phyloP scores from a whole-genome alignment of 1,139 yeast genomes.

The Diutina sp. region DNA sequence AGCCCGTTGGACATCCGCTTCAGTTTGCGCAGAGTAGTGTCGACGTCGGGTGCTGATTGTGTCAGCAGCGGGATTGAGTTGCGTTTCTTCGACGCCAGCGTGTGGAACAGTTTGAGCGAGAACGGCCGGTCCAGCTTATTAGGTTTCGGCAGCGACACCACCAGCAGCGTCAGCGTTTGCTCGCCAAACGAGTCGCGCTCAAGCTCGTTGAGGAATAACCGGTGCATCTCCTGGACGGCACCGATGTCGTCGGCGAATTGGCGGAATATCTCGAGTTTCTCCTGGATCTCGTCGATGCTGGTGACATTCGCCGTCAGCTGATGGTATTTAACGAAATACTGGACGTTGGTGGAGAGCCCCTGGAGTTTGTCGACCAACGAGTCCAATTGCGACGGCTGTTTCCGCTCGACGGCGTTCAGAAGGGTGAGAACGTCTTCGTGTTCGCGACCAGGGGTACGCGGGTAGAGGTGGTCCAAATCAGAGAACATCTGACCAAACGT shows the following conservation, averaged over 20 bases:
- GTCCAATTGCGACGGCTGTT: background rate
- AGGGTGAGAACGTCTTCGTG: background rate
- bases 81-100: conserved; percentile 12
- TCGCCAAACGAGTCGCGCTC: conserved; percentile 12
- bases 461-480: background rate
- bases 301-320: conserved; percentile 15
- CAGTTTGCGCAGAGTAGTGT: background rate
- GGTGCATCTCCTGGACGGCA: conserved; percentile 19
- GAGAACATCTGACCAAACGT: background rate
- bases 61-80: conserved; percentile 13
- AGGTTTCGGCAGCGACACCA: background rate
- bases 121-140: conserved; percentile 9
- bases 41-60: background rate
- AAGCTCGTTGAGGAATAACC: conserved; percentile 16
- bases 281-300: conserved; percentile 22
- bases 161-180: conserved; percentile 2
- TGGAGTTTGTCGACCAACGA: conserved; percentile 23
- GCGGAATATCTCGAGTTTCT: conserved; percentile 24
- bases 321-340: conserved; percentile 26
- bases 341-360: conserved; percentile 22
- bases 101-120: conserved; percentile 25
- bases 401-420: background rate
- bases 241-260: conserved; percentile 25
- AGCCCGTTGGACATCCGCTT: conserved; percentile 1
- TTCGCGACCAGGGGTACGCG: background rate